These are phyloP conservation scores for Trichoderma sp. DNA, from an alignment of 2,329 filamentous ascomycete genomes.

Conservation along the genomic window DNA sequence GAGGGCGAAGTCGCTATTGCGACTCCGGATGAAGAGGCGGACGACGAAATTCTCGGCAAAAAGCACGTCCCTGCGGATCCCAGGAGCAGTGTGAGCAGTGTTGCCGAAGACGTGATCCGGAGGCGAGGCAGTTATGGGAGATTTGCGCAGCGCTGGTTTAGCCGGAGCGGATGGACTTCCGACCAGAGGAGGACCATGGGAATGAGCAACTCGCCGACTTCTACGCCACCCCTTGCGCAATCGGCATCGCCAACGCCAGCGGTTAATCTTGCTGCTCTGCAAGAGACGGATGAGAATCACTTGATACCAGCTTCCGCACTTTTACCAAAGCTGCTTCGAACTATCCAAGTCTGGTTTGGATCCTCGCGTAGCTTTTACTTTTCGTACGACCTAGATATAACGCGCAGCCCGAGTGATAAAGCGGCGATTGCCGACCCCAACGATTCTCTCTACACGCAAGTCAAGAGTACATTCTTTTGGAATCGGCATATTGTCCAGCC, in stretches of 20 bases:
- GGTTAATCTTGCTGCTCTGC: constrained; percentile 43
- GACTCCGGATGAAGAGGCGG: constrained; percentile 40
- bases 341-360: constrained; percentile 81
- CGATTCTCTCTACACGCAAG: constrained; percentile 66
- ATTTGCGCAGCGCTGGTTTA: constrained; percentile 92
- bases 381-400: constrained; percentile 92
- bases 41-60: constrained; percentile 45
- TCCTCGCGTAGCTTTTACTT: constrained; percentile 87
- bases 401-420: constrained; percentile 57
- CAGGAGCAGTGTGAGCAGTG: constrained; percentile 69
- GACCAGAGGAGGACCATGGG: constrained; percentile 71
- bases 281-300: constrained; percentile 35
- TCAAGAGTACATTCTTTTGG: constrained; percentile 87
- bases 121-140: constrained; percentile 81
- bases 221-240: constrained; percentile 29
- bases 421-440: constrained; percentile 30
- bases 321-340: constrained; percentile 81
- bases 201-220: constrained; percentile 51
- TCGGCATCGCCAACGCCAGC: constrained; percentile 27
- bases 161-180: constrained; percentile 75
- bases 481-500: constrained; percentile 74
- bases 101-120: constrained; percentile 86
- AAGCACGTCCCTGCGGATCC: constrained; percentile 44
- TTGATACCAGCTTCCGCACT: constrained; percentile 48
- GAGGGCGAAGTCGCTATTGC: constrained; percentile 40